These are phyloP conservation scores for Beauveria scarabaeidicola DNA, from an alignment of 2,329 filamentous ascomycete species.

Conservation along the genomic window DNA sequence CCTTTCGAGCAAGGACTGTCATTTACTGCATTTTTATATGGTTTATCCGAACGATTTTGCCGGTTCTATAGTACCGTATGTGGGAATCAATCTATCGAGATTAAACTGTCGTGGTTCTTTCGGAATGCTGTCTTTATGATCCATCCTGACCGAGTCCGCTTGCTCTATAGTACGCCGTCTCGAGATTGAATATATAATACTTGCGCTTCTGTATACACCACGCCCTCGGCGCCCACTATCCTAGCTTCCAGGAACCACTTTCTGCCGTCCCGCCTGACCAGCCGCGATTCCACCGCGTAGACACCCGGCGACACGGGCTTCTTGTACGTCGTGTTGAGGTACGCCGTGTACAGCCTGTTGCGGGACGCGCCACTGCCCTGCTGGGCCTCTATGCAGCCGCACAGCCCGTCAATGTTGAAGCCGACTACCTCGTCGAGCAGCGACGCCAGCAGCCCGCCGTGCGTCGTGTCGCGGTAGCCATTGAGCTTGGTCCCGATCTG, in stretches of 20 bases:
- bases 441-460: constrained; percentile 2
- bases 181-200: constrained; percentile 3
- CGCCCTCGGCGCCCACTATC: background rate
- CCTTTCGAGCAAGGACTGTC: background rate
- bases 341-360: background rate
- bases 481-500: constrained; percentile 3
- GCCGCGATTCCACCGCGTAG: constrained; percentile 1
- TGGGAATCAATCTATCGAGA: no score
- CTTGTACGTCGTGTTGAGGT: constrained; percentile 3
- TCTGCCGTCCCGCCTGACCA: background rate
- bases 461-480: constrained; percentile 3
- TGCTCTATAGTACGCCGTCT: background rate
- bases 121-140: no score
- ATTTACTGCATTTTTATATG: background rate
- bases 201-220: background rate
- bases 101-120: no score
- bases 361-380: background rate
- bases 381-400: background rate
- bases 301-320: constrained; percentile 1
- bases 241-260: background rate
- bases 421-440: constrained; percentile 4
- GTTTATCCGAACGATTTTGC: no score
- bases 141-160: background rate
- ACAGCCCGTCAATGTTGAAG: background rate
- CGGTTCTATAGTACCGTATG: no score